A percentile compares a stretch with the other conserved stretches of the same genome.
phyloP scores from a whole-genome alignment of 345 rosid genomes.

The Ceriops zippeliana region DNA sequence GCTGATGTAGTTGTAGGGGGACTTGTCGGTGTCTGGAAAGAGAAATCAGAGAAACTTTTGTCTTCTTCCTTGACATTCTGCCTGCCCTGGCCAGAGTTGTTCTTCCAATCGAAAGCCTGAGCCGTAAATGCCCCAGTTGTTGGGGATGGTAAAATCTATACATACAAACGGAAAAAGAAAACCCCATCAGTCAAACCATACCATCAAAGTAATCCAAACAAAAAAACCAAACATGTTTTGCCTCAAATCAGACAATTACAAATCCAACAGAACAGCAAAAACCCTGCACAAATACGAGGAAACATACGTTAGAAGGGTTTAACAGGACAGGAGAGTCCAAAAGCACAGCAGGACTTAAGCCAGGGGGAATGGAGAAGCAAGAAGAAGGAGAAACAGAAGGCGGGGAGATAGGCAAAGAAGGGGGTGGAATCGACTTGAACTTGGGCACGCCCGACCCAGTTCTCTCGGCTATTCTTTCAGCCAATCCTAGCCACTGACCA shows the following conservation, averaged over 20 bases:
- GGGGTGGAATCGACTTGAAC: conserved; percentile 76
- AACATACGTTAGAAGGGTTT: conserved; percentile 61
- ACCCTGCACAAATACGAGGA: background rate
- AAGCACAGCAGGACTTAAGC: conserved; percentile 65
- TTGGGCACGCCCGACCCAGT: conserved; percentile 74
- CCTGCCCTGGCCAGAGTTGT: conserved; percentile 20
- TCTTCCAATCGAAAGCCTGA: conserved; percentile 50
- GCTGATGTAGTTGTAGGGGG: conserved; percentile 22
- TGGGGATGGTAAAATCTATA: conserved; percentile 81
- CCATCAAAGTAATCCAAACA: conserved; percentile 5
- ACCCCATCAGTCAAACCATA: conserved; percentile 6
- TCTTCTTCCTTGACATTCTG: conserved; percentile 45
- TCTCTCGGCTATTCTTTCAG: conserved; percentile 49
- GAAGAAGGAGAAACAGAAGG: conserved; percentile 64
- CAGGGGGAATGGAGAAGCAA: conserved; percentile 76
- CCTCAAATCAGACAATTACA: background rate
- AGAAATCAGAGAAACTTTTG: conserved; percentile 42
- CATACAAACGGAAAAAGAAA: conserved; percentile 1
- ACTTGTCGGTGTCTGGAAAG: conserved; percentile 51
- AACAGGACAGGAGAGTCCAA: conserved; percentile 84
- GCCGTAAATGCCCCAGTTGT: conserved; percentile 74
- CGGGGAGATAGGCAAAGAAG: conserved; percentile 77
- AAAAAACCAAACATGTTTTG: background rate
- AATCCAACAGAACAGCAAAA: background rate
- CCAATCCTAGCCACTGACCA: conserved; percentile 17